A percentile compares a stretch with the other conserved stretches of the same genome.
These are phyloP conservation scores for Metarhizium humberi DNA, from an alignment of 2,329 filamentous ascomycete species.

Conservation along the genomic window DNA sequence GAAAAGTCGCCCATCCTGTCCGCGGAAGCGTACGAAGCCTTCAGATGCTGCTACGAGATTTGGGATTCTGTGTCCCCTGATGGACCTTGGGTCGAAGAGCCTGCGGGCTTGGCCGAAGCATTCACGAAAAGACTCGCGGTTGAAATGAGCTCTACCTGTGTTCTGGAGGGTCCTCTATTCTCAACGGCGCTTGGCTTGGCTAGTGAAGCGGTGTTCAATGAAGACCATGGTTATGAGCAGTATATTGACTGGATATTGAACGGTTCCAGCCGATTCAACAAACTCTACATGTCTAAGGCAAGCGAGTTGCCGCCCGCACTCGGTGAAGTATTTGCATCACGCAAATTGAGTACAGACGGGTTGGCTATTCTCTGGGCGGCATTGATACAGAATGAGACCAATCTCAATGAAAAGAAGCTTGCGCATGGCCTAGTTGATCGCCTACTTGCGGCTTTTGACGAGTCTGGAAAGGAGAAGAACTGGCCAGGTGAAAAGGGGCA, in stretches of 20 bases:
- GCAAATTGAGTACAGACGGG: constrained; percentile 8
- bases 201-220: constrained; percentile 13
- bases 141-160: constrained; percentile 16
- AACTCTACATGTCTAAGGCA: constrained; percentile 17
- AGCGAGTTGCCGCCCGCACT: constrained; percentile 16
- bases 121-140: constrained; percentile 24
- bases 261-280: constrained; percentile 22
- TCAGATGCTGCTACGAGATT: constrained; percentile 27
- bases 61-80: constrained; percentile 31
- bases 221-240: constrained; percentile 18
- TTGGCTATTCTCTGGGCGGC: constrained; percentile 19
- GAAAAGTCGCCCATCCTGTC: constrained; percentile 21
- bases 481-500: constrained; percentile 21
- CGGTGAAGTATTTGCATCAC: constrained; percentile 13
- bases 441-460: constrained; percentile 18
- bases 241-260: constrained; percentile 26
- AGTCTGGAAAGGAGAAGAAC: constrained; percentile 19
- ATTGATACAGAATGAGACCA: constrained; percentile 28
- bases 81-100: constrained; percentile 17
- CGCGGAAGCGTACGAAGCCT: constrained; percentile 29
- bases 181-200: constrained; percentile 9
- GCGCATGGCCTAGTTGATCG: constrained; percentile 22
- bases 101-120: constrained; percentile 20
- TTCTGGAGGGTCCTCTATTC: constrained; percentile 14
- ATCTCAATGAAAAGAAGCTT: constrained; percentile 24